phyloP scores from a whole-genome alignment of 1,284 basidiomycete genomes.

The Sporisorium reilianum region DNA sequence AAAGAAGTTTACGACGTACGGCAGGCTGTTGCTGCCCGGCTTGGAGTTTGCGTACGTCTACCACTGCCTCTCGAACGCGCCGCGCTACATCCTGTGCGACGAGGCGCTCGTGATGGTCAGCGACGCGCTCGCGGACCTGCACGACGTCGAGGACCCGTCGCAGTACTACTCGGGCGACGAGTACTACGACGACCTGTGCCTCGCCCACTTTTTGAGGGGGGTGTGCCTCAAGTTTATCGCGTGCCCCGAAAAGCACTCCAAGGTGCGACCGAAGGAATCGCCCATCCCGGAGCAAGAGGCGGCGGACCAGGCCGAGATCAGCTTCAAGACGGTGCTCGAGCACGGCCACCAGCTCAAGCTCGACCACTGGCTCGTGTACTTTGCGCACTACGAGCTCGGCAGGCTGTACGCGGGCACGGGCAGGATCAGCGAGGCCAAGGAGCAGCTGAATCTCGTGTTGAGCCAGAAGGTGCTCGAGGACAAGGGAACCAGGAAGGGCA shows the following conservation, averaged over 20 bases:
- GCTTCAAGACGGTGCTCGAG: constrained; percentile 58
- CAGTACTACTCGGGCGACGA: constrained; percentile 51
- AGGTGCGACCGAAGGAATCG: constrained; percentile 41
- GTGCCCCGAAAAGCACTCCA: constrained; percentile 65
- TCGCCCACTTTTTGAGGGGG: constrained; percentile 67
- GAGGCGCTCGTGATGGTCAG: constrained; percentile 56
- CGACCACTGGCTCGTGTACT: constrained; percentile 68
- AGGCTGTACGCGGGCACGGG: constrained; percentile 56
- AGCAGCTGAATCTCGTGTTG: constrained; percentile 60
- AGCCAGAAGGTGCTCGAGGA: constrained; percentile 64
- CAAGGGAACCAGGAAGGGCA: constrained; percentile 59
- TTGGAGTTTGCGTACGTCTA: constrained; percentile 67
- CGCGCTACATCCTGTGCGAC: constrained; percentile 52
- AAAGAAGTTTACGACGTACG: constrained; percentile 62
- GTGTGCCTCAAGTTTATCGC: constrained; percentile 66
- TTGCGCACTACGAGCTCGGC: constrained; percentile 68
- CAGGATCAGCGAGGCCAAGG: constrained; percentile 46
- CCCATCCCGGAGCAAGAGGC: constrained; percentile 61
- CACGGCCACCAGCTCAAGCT: constrained; percentile 52
- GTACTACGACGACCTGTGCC: constrained; percentile 64
- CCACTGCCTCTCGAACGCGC: constrained; percentile 67
- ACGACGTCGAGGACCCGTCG: constrained; percentile 44
- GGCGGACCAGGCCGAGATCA: constrained; percentile 58
- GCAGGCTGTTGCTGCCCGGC: constrained; percentile 60
- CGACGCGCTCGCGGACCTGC: constrained; percentile 54